phyloP scores from a whole-genome alignment of 352 stramenopile genomes.

The Pythium inflatum region DNA sequence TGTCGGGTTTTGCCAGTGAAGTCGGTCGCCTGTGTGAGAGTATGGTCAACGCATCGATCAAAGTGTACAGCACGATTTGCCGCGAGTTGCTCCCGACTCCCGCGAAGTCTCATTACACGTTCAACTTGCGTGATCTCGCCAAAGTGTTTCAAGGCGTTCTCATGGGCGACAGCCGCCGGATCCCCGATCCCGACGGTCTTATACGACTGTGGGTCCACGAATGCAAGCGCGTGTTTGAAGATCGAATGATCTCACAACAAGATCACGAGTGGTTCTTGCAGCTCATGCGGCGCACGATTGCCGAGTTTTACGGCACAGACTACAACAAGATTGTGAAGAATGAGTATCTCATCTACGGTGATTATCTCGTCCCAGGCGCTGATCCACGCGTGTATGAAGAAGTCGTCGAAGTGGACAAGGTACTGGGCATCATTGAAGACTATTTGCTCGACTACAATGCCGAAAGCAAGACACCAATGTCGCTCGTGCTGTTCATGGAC shows the following conservation, averaged over 20 bases:
- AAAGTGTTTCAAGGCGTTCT: constrained; percentile 94
- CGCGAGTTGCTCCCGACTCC: constrained; percentile 91
- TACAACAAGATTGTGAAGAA: constrained; percentile 81
- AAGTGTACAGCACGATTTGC: constrained; percentile 92
- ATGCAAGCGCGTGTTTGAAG: constrained; percentile 93
- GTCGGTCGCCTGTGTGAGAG: constrained; percentile 62
- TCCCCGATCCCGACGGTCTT: constrained; percentile 63
- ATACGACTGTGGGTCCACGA: constrained; percentile 94
- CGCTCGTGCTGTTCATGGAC: constrained; percentile 89
- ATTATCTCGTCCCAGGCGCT: constrained; percentile 80
- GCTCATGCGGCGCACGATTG: constrained; percentile 68
- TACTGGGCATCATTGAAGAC: constrained; percentile 87
- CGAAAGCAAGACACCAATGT: constrained; percentile 91
- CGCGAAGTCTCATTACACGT: constrained; percentile 95
- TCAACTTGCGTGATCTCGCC: constrained; percentile 94
- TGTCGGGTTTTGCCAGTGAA: constrained; percentile 52
- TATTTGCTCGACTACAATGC: constrained; percentile 92
- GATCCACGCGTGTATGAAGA: constrained; percentile 91
- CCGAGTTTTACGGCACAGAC: constrained; percentile 78
- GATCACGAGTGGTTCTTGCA: constrained; percentile 92
- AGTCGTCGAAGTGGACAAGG: constrained; percentile 82
- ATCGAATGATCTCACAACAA: constrained; percentile 91
- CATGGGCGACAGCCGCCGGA: constrained; percentile 80
- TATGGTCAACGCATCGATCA: constrained; percentile 86
- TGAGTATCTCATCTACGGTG: constrained; percentile 76